Base-by-base conservation (phyloP, 2,329 filamentous ascomycete species). In the Elsinoe necatrix region DNA sequence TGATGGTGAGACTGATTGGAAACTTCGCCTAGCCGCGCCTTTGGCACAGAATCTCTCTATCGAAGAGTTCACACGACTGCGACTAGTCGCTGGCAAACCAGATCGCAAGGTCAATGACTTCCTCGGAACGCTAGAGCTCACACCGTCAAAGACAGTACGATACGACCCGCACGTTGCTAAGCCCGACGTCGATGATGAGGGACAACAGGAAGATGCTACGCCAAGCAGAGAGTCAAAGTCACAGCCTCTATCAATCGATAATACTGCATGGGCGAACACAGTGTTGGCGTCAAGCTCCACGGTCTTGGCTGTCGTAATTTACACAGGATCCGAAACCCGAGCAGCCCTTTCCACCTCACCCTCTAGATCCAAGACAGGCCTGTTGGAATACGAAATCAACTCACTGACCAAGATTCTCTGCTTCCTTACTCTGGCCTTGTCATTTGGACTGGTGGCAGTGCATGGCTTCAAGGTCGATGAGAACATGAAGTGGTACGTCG, bases 1-100 rank as follows among this genome's bases (percentile, higher is more conserved):
- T 8, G 93, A 98, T 66, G 93, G 93, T 63, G 93, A 98, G 73
- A 98, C 93, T 0, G 93, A 98, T 67, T 98, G 93, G 95, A 98
- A 98, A 72, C 76, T 98, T 57, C 85, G 95, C 27, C 72, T 97
- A 34, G 90, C 93, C 1, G 93, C 90, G 11, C 83, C 88, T 0
- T 72, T 97, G 23, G 92, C 91, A 0, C 93, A 98, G 67, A 80
- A 76, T n/a, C 75, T 98, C 18, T 73, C 83, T 0, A 73, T 84
- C 1, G 80, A 82, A 45, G 88, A 95, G 62, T 84, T 95, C 55
- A 74, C 75, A 2, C 75, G 80, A 34, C 69, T 86, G 9, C 77
- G 75, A 42, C 81, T 98, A 50, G 87, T 85, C 2, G 93, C 89
- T 31, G 89, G 91, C 50, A 91, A 95, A 62, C 93, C 93, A 0